These are phyloP conservation scores for Colletotrichum eremochloae DNA, from an alignment of 2,329 filamentous ascomycete species.

Conservation along the genomic window DNA sequence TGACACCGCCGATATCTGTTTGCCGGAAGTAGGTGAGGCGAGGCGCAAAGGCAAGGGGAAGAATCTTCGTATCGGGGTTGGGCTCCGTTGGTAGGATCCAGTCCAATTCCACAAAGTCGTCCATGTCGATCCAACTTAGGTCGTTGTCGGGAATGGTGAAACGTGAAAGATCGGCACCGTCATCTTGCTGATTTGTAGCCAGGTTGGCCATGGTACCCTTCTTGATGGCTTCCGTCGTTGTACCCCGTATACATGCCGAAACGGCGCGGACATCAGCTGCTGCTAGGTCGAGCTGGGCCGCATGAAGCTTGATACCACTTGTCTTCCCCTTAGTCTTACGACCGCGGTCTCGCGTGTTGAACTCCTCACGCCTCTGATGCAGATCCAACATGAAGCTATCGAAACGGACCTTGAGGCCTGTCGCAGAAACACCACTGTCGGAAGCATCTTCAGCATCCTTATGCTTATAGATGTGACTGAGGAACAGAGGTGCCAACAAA, in stretches of 20 bases:
- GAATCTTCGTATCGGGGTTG: constrained; percentile 92
- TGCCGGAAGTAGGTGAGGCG: constrained; percentile 97
- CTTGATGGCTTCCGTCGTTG: constrained; percentile 81
- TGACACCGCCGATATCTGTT: constrained; percentile 88
- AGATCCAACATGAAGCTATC: constrained; percentile 98
- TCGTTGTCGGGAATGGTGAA: constrained; percentile 98
- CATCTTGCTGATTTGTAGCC: constrained; percentile 66
- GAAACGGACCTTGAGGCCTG: constrained; percentile 94
- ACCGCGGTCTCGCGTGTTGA: constrained; percentile 83
- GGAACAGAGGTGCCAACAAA: constrained; percentile 89
- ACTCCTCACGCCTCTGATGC: constrained; percentile 93
- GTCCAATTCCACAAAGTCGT: constrained; percentile 97
- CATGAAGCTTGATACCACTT: constrained; percentile 94
- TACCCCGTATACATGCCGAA: constrained; percentile 88
- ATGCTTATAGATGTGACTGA: constrained; percentile 98
- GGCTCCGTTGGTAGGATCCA: constrained; percentile 93
- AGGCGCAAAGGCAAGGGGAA: constrained; percentile 93
- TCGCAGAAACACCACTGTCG: constrained; percentile 84
- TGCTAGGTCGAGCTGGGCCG: constrained; percentile 91
- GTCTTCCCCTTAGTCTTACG: constrained; percentile 83
- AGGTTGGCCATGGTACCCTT: constrained; percentile 66
- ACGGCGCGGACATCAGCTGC: constrained; percentile 93
- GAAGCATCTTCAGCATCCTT: constrained; percentile 92
- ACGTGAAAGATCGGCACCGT: constrained; percentile 80
- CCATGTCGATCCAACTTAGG: constrained; percentile 98